Conservation (phyloP, 768 basidiomycete genomes). For the Suillus sp. region DNA sequence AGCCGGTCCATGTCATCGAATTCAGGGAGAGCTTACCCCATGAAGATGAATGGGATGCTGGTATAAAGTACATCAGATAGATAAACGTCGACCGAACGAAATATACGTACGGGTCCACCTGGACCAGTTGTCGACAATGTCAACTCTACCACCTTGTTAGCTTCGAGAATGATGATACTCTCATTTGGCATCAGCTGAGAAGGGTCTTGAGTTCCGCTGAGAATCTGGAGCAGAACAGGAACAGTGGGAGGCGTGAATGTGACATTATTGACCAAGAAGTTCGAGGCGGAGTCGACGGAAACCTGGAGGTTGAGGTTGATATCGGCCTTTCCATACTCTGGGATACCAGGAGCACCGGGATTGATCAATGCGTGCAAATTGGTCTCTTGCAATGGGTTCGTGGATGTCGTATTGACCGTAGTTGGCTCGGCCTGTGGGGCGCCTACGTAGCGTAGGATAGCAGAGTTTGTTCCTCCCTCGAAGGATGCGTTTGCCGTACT, state of each 20-base stretch:
- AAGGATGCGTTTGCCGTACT: slow-evolving; percentile 24
- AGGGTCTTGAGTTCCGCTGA: slow-evolving; percentile 41
- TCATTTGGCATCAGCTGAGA: slow-evolving; percentile 26
- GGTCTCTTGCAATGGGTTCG: slow-evolving; percentile 35
- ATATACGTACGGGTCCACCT: slow-evolving; percentile 6
- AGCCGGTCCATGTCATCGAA: background rate
- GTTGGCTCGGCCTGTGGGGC: slow-evolving; percentile 43
- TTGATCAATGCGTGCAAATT: slow-evolving; percentile 27
- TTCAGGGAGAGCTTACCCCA: slow-evolving; percentile 32
- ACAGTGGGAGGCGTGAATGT: slow-evolving; percentile 32
- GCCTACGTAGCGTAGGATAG: slow-evolving; percentile 52
- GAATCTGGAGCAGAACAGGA: slow-evolving; percentile 47
- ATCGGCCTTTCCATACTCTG: slow-evolving; percentile 42
- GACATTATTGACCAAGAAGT: slow-evolving; percentile 18
- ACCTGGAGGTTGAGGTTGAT: slow-evolving; percentile 34
- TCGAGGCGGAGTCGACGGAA: slow-evolving; percentile 6
- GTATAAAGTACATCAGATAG: background rate
- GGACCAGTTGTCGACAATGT: slow-evolving; percentile 15
- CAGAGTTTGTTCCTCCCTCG: slow-evolving; percentile 51
- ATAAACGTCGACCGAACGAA: no score
- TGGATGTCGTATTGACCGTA: slow-evolving; percentile 29
- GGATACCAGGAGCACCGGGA: slow-evolving; percentile 42
- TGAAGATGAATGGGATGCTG: slow-evolving; percentile 49
- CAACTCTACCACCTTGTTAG: slow-evolving; percentile 32
- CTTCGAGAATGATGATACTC: slow-evolving; percentile 24